phyloP scores from a whole-genome alignment of 2,329 filamentous ascomycete genomes.

The Diaporthe aspalathi region DNA sequence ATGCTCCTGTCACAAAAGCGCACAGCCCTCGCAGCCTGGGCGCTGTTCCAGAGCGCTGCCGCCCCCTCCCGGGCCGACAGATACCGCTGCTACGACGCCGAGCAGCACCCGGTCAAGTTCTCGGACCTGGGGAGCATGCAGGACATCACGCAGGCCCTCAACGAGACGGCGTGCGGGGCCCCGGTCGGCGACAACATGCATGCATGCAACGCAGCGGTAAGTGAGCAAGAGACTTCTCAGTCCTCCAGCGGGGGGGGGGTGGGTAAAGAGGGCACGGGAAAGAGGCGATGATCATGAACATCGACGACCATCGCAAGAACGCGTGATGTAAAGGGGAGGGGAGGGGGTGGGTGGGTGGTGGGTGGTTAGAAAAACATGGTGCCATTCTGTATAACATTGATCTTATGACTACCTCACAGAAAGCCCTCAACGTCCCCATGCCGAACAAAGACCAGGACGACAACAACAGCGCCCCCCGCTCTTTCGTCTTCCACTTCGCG shows the following conservation, averaged over 20 bases:
- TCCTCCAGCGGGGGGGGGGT: no score
- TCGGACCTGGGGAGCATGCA: conserved; percentile 5
- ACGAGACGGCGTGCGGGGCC: background rate
- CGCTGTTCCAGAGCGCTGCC: background rate
- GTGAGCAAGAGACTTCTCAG: no score
- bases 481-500: conserved; percentile 3
- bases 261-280: no score
- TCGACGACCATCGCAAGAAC: no score
- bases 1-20: background rate
- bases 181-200: background rate
- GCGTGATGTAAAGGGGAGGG: no score
- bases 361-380: no score
- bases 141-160: conserved; percentile 1
- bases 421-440: conserved; percentile 7
- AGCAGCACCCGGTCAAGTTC: background rate
- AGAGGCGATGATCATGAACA: no score
- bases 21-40: background rate
- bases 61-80: background rate
- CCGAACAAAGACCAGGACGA: no score
- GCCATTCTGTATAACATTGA: no score
- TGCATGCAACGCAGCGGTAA: conserved; percentile 1
- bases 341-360: no score
- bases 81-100: background rate
- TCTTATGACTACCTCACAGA: background rate
- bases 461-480: background rate